Evolutionary conservation across 108 stramenopile species (phyloP), one percentile per base, ranked within the genome.

Genomic region (Cyclotella atomus): DNA sequence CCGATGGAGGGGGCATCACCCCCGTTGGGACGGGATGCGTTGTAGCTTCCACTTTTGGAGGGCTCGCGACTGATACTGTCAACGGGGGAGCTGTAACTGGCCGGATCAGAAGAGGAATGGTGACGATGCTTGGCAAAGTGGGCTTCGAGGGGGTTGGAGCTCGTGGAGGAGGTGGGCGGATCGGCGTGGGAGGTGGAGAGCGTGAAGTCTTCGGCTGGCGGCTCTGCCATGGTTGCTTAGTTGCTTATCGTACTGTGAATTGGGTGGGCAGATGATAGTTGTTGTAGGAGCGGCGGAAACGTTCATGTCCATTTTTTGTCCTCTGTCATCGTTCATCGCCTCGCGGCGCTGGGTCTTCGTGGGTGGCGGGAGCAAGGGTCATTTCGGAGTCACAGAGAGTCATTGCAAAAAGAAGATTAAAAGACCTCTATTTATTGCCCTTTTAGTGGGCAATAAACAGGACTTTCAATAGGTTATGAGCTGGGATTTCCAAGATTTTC

Each of bases 41-140:
- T 57, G 56, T 57, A 57, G 20, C 56, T 57, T 1, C 29, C 56
- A 1, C 52, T 23, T 5, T n/a, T n/a, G n/a, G 52, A 52, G 52
- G 20, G 10, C 21, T 32, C 10, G 56, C 32, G 12, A 30, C 56
- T 28, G 10, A 9, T 10, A 15, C 29, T 19, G 29, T 1, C 0
- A 0, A 30, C 28, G 28, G 56, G 16, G 56, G 56, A 12, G 28
- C 29, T 10, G 56, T 10, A 57, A 0, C 29, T 15, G 16, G 28
- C 28, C 0, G 29, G 29, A 30, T 57, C 12, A 16, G 23, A 29
- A 2, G 16, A 2, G 30, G 1, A 23, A 24, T 53, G 52, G 52
- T 2, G 52, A 23, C 29, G 29, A 30, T 57, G 56, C 20, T 57
- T 57, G 56, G 56, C 56, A n/a, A 57, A 32, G n/a, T 57, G 56